Evolutionary conservation across 108 stramenopile species (phyloP).

Genomic region (Cyclotella sp.): DNA sequence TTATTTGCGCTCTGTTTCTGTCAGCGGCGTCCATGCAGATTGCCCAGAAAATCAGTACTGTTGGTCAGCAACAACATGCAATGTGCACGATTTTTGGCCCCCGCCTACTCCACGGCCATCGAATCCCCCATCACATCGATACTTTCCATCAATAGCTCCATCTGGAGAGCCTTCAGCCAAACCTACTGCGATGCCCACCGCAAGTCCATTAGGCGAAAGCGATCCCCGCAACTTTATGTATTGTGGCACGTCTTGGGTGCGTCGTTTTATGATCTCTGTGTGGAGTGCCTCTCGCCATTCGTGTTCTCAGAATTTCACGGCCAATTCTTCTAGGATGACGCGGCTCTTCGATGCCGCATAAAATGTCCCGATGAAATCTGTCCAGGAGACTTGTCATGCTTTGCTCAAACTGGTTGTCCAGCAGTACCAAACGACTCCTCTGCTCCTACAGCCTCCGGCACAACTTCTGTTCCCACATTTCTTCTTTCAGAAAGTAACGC

Average conservation of each 20-base stretch:
- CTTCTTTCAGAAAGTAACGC: not conserved
- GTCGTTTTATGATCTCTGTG: not conserved
- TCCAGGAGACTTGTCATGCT: conserved; percentile 3
- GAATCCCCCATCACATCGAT: not conserved
- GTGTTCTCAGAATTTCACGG: too few species aligned
- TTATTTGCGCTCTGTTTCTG: not conserved
- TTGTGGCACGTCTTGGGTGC: conserved; percentile 19
- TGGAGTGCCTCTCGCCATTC: not conserved
- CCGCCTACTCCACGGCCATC: conserved; percentile 11
- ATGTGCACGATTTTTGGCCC: conserved; percentile 16
- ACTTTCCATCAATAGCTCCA: conserved; percentile 1
- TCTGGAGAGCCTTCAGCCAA: conserved; percentile 7
- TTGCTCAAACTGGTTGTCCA: conserved; percentile 11
- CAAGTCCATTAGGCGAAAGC: conserved; percentile 9
- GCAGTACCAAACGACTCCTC: conserved; percentile 1
- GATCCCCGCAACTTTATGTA: conserved; percentile 9
- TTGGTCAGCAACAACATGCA: conserved; percentile 18
- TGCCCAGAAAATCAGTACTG: conserved; percentile 20
- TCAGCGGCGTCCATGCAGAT: conserved; percentile 15
- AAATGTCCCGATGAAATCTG: conserved; percentile 13
- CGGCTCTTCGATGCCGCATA: not conserved
- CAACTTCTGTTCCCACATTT: conserved; percentile 4
- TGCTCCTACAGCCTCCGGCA: conserved; percentile 1
- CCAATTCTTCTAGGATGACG: not conserved
- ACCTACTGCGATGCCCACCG: conserved; percentile 1